Base-by-base conservation (phyloP, 148 eudicot genomes). In the Amaranthus hypochondriacus region DNA sequence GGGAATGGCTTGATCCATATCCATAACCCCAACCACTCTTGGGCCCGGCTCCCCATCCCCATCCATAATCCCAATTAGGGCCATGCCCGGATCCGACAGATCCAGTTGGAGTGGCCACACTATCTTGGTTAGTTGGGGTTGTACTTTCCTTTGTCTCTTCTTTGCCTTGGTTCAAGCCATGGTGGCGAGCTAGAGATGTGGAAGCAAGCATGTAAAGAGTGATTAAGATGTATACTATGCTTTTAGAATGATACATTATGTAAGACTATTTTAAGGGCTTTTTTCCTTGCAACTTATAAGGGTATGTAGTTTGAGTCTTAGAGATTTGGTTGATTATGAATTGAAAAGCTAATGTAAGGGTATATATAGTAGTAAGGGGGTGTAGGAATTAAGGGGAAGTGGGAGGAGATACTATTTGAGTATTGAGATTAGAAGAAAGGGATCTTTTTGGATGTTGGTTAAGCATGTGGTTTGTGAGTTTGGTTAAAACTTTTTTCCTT, bases 31-130 rank as follows among this genome's bases (percentile, higher is more conserved):
- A 91, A 4, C 97, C 91, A 0, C 81, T 81, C 7, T 73, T 73
- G 0, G 97, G 88, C 70, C 84, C 88, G 4, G 87, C 75, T 9
- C 97, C 97, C 89, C 88, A 91, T 0, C 89, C 93, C 96, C 93
- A 91, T 5, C 60, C 87, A 13, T 83, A 89, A 68, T 86, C 93
- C 96, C 93, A 86, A 10, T 87, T 87, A 0, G 85, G 88, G 18
- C 96, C 93, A 5, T 87, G 96, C 48, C 13, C 91, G 39, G 93
- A 87, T 10, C 91, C 93, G 13, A 56, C 48, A 2, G 74, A 4
- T 8, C 82, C 81, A 3, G 72, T 72, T 10, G 76, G 68, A 2
- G 65, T 48, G 12, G 58, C 69, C 0, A 21, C 69, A 44, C 12
- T 21, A 7, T 48, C 55, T 53, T 52, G 64, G 58, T 58, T 68